Evolutionary conservation across 164 flowering plant genomes (phyloP).

Genomic region (Liriodendron chinense): DNA sequence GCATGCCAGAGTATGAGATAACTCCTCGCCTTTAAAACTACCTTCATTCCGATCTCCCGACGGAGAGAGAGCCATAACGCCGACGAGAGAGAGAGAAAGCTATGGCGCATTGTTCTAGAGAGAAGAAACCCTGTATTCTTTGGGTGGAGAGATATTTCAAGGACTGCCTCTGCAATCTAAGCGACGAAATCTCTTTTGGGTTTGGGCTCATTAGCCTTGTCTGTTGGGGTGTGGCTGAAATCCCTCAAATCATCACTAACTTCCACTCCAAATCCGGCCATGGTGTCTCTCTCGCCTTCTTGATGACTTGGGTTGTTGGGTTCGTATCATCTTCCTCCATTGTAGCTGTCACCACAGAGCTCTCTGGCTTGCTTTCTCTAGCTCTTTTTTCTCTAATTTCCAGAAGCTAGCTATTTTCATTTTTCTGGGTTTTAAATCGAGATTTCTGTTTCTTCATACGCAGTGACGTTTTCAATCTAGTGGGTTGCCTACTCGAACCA

Average conservation of each 20-base stretch:
- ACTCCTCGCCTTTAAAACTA: no score
- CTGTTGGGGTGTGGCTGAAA: conserved; percentile 87
- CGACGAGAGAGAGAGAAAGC: conserved; percentile 7
- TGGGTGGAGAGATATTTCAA: conserved; percentile 70
- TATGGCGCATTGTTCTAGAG: conserved; percentile 41
- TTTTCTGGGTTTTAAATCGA: not conserved
- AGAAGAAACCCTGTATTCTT: conserved; percentile 54
- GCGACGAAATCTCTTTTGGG: conserved; percentile 60
- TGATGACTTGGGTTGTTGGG: conserved; percentile 90
- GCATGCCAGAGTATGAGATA: not conserved
- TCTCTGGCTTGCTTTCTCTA: no score
- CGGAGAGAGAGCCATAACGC: not conserved
- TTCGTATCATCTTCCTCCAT: conserved; percentile 13
- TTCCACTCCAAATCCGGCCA: conserved; percentile 76
- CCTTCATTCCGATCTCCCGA: no score
- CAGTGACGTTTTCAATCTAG: conserved; percentile 78
- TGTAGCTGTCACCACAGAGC: not conserved
- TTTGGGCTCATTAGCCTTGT: conserved; percentile 59
- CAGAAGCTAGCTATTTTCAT: no score
- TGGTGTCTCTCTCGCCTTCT: conserved; percentile 81
- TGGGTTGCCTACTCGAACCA: conserved; percentile 89
- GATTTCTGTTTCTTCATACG: conserved; percentile 10
- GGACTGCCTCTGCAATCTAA: conserved; percentile 74
- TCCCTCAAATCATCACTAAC: conserved; percentile 93
- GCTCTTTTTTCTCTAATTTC: not conserved